phyloP scores from a whole-genome alignment of 2,329 filamentous ascomycete species.

The Hypocreales sp. region DNA sequence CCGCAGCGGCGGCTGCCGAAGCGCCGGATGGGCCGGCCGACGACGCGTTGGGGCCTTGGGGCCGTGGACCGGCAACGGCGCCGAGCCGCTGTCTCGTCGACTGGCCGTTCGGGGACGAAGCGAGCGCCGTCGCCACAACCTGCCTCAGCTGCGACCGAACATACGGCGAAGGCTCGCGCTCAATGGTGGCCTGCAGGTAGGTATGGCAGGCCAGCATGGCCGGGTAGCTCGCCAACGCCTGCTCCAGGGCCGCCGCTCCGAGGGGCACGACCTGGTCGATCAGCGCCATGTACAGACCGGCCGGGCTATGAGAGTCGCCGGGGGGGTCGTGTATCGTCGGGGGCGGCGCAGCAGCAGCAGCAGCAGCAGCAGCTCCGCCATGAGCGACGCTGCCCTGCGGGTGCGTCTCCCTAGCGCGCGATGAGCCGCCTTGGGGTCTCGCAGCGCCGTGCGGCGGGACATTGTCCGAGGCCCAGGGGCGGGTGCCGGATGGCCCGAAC shows the following conservation, averaged over 20 bases:
- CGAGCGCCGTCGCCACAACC: conserved; percentile 29
- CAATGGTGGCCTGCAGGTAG: conserved; percentile 34
- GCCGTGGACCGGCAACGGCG: not conserved
- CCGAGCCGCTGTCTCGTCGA: conserved; percentile 9
- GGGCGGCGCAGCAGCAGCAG: too few species aligned
- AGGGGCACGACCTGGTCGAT: conserved; percentile 38
- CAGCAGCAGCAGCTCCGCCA: too few species aligned
- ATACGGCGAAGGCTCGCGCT: conserved; percentile 31
- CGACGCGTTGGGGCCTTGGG: not conserved
- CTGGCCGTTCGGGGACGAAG: conserved; percentile 30
- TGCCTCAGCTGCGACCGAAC: conserved; percentile 32
- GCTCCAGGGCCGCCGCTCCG: conserved; percentile 29
- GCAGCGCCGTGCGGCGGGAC: not conserved
- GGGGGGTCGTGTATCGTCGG: conserved; percentile 1
- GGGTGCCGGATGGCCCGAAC: not conserved
- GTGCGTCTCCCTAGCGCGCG: not conserved
- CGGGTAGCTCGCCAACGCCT: conserved; percentile 30
- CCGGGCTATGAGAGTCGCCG: conserved; percentile 6
- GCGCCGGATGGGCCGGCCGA: conserved; percentile 1
- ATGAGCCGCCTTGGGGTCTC: not conserved
- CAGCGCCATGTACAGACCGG: conserved; percentile 29
- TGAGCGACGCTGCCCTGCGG: not conserved
- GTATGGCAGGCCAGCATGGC: conserved; percentile 30
- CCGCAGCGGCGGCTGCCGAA: not conserved
- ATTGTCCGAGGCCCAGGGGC: not conserved